Evolutionary conservation across 2,329 filamentous ascomycete species (phyloP), one percentile per base, ranked within the genome.

Genomic region (Ambrosiella xylebori): DNA sequence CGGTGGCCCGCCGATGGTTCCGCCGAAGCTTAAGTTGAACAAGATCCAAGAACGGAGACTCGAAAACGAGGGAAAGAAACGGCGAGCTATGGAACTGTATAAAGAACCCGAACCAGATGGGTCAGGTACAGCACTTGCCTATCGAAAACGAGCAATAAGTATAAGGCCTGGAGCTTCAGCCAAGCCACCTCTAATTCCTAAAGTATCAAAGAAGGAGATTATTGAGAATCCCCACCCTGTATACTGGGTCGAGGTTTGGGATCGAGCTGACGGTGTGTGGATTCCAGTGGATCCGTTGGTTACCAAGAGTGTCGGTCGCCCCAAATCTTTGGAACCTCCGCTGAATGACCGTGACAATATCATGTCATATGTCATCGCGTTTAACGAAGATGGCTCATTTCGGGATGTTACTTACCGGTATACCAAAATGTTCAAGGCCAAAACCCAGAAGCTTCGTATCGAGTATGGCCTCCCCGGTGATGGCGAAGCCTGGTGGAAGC

Each of bases 171-270:
- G 17, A 12, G 52, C n/a, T 2, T n/a, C 15, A 11, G 1, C 17
- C 11, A 40, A 27, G n/a, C 13, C n/a, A 27, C 37, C 52, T 12
- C 7, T 12, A 7, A 12, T n/a, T 11, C 15, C 15, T 9, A 38
- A n/a, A 35, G 39, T 27, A 51, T 51, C 9, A 39, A 35, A 54
- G 19, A 76, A 76, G 27, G 11, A 13, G 7, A 47, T 47, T n/a
- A 13, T 6, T 8, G 87, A 91, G 65, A 90, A 88, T 0, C 69
- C 79, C 0, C 87, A 84, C 65, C 93, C 93, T 0, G 77, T 97
- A 2, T 97, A 89, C 67, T 98, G 93, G 93, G 84, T 96, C 0
- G 93, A 98, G 70, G 84, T 88, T 2, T 86, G 95, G 63, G 90
- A 96, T 62, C 75, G 82, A 57, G 85, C 86, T 0, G 81, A 88